These are phyloP conservation scores for Furcasterigmium sp. DNA, from an alignment of 2,329 filamentous ascomycete species.

Conservation along the genomic window DNA sequence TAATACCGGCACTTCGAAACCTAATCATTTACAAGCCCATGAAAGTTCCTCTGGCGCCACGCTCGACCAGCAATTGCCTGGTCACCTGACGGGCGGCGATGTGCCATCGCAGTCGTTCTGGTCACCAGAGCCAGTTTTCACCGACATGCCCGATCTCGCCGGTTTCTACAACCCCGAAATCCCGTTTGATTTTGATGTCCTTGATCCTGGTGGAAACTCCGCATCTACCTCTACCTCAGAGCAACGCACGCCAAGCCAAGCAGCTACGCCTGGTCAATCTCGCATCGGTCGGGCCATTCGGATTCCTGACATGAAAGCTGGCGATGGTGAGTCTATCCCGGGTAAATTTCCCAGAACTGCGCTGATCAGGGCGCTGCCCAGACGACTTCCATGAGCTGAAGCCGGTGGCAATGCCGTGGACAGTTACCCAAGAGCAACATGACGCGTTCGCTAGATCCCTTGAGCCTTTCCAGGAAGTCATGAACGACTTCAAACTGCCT, in stretches of 20 bases:
- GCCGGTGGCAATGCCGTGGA: conserved; percentile 1
- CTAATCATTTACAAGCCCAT: neutral
- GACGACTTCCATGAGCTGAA: conserved; percentile 2
- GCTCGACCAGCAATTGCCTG: too few relatives aligned
- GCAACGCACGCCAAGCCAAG: too few relatives aligned
- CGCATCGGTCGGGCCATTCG: neutral
- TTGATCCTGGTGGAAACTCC: neutral
- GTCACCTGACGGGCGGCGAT: neutral
- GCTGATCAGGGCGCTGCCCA: neutral
- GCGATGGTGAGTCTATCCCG: neutral
- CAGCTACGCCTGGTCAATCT: too few relatives aligned
- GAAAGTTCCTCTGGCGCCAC: neutral
- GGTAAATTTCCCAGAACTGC: neutral
- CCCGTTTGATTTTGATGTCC: conserved; percentile 2
- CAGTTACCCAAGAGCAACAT: neutral
- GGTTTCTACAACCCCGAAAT: conserved; percentile 1
- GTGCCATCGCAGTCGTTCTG: neutral
- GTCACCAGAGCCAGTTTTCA: conserved; percentile 2
- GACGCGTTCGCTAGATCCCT: neutral
- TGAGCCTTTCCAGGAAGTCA: neutral
- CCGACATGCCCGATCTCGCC: conserved; percentile 4
- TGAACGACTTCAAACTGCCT: conserved; percentile 1
- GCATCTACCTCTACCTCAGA: too few relatives aligned
- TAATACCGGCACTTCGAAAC: too few relatives aligned
- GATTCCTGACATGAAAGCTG: neutral